Percentiles rank a stretch among this genome's conserved stretches.
Evolutionary conservation across 208 protist genomes (phyloP).

Genomic region (Zelonia costaricensis): DNA sequence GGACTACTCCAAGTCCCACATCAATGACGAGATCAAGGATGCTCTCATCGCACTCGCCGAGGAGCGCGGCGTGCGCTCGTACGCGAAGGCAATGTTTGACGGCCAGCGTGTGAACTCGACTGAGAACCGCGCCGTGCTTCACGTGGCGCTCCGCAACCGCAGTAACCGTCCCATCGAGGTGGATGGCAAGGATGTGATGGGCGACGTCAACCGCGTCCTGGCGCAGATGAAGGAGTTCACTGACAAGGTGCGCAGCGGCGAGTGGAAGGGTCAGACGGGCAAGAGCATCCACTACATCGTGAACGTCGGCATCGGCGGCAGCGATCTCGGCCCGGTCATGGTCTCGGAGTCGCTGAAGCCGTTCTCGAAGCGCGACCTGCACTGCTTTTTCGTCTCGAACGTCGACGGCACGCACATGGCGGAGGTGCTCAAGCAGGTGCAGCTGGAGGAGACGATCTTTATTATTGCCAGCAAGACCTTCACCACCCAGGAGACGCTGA

Average conservation of each 20-base stretch:
- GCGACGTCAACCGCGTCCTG: constrained; percentile 92
- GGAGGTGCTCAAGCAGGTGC: constrained; percentile 80
- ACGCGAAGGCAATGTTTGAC: constrained; percentile 88
- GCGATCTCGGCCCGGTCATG: constrained; percentile 96
- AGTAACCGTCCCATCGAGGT: constrained; percentile 85
- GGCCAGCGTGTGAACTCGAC: constrained; percentile 97
- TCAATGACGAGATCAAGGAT: constrained; percentile 93
- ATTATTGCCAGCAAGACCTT: constrained; percentile 98
- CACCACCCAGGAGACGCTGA: constrained; percentile 97
- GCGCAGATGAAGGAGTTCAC: constrained; percentile 92
- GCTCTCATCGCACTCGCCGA: constrained; percentile 87
- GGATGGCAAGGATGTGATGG: constrained; percentile 96
- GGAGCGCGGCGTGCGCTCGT: constrained; percentile 69
- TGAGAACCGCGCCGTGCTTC: constrained; percentile 94
- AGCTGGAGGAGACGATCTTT: constrained; percentile 95
- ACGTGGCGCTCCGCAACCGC: constrained; percentile 96
- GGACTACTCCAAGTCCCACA: constrained; percentile 97
- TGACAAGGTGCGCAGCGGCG: constrained; percentile 84
- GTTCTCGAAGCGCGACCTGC: constrained; percentile 63
- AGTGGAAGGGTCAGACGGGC: constrained; percentile 95
- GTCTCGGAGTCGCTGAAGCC: constrained; percentile 94
- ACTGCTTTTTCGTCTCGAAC: constrained; percentile 97
- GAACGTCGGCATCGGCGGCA: constrained; percentile 98
- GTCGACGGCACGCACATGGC: constrained; percentile 97
- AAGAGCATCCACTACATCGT: constrained; percentile 96